These are phyloP conservation scores for Cyclospora cayetanensis DNA, from an alignment of 169 alveolate species.

Conservation along the genomic window DNA sequence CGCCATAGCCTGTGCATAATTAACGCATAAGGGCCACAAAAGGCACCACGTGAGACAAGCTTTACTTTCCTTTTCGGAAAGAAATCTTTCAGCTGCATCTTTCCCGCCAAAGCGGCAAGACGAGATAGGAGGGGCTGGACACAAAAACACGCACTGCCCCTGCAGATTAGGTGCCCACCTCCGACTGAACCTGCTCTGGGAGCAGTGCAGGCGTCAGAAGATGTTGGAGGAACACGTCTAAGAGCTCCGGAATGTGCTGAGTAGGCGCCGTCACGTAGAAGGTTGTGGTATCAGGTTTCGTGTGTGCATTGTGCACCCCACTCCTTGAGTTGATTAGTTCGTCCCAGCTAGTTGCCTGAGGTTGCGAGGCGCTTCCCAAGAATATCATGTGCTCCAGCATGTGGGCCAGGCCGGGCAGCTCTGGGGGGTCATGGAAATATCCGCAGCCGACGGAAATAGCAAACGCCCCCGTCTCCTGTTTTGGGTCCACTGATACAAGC, in stretches of 20 bases:
- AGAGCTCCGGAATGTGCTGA: background rate
- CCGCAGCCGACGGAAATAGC: slow-evolving; percentile 71
- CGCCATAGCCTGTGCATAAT: slow-evolving; percentile 58
- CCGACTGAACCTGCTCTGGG: slow-evolving; percentile 50
- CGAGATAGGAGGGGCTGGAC: too few relatives aligned
- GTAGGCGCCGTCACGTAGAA: slow-evolving; percentile 70
- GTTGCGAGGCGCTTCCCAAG: slow-evolving; percentile 80
- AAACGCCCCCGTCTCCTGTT: slow-evolving; percentile 26
- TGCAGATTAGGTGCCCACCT: slow-evolving; percentile 42
- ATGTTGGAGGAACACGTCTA: slow-evolving; percentile 36
- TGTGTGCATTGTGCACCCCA: slow-evolving; percentile 69
- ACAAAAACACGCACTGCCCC: too few relatives aligned
- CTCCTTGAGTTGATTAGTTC: background rate
- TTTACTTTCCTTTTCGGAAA: too few relatives aligned
- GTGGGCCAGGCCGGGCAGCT: slow-evolving; percentile 93
- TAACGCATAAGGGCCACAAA: background rate
- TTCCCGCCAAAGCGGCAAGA: too few relatives aligned
- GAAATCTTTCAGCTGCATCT: too few relatives aligned
- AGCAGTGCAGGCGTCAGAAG: slow-evolving; percentile 51
- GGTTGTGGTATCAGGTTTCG: slow-evolving; percentile 58
- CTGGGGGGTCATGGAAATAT: slow-evolving; percentile 82
- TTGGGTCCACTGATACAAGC: background rate
- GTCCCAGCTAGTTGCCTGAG: slow-evolving; percentile 57
- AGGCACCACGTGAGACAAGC: too few relatives aligned
- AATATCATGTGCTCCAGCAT: slow-evolving; percentile 94